Base-by-base conservation (phyloP, 2,329 filamentous ascomycete species). In the Sporothrix schenckii region DNA sequence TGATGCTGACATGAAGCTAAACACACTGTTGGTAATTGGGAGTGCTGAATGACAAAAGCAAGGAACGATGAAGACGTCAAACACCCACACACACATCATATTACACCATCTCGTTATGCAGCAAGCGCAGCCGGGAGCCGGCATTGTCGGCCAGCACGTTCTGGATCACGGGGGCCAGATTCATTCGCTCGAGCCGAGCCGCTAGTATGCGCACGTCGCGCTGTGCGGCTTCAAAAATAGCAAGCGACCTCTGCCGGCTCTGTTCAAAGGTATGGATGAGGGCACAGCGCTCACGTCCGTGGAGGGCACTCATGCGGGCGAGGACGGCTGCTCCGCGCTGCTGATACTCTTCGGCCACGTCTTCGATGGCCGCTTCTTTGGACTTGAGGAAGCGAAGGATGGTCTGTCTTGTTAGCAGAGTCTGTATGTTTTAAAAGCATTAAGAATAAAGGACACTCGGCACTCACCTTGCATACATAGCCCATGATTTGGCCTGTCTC, bases 311-410 rank as follows among this genome's bases (percentile, higher is more conserved):
- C 24, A 73, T 24, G 10, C 68, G 68, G 7, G 10, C 13, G 1
- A 73, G 49, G 1, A 74, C 68, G 13, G 41, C 41, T 1, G 39
- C 21, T 0, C 73, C 73, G 4, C 73, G 72, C 16, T 74, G 71
- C 5, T 34, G 54, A 60, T 72, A 74, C 19, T 74, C 73, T 11
- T 60, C 44, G 2, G 72, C 70, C 6, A 74, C 71, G n/a, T 74
- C 73, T 1, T 72, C 70, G 19, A 74, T 66, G 21, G 73, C 73
- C 3, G 68, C 58, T 27, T 74, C 73, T 27, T 74, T 74, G 19
- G 73, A 71, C 14, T 74, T 74, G 53, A 74, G 70, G 16, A 72
- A 72, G 1, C 73, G 72, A 11, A 74, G 56, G 5, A 74, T 27
- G 0, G 73, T 72, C 72, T 73, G 16, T 2, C 5, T 6, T 14